phyloP scores from a whole-genome alignment of 345 rosid genomes.

The Syzygium aromaticum region DNA sequence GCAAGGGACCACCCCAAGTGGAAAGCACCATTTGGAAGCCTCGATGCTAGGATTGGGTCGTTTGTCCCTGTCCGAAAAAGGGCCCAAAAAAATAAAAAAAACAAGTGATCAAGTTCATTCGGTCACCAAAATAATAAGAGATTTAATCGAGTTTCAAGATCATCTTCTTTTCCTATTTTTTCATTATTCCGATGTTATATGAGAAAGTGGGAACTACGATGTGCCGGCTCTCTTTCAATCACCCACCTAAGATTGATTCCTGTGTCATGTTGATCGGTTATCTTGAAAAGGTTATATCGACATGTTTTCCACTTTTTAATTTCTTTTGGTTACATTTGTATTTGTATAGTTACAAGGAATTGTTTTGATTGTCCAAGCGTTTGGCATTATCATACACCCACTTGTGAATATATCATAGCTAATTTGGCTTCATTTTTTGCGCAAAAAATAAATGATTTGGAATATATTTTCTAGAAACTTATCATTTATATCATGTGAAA shows the following conservation, averaged over 20 bases:
- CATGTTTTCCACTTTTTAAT: background rate
- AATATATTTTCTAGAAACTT: too few relatives aligned
- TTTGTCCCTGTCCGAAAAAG: too few relatives aligned
- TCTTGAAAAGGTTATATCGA: background rate
- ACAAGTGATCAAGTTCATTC: too few relatives aligned
- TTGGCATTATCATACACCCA: background rate
- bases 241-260: background rate
- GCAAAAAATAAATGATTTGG: too few relatives aligned
- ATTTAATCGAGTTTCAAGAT: background rate
- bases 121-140: too few relatives aligned
- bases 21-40: background rate
- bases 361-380: background rate
- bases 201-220: background rate
- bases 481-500: too few relatives aligned
- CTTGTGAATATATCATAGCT: background rate
- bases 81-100: too few relatives aligned
- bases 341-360: background rate
- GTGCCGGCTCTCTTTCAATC: background rate
- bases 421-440: too few relatives aligned
- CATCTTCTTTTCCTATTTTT: background rate
- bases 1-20: background rate
- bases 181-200: background rate
- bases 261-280: background rate
- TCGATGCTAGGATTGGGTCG: too few relatives aligned
- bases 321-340: background rate